Evolutionary conservation across 2,329 filamentous ascomycete genomes (phyloP).

Genomic region (Xylariaceae sp.): DNA sequence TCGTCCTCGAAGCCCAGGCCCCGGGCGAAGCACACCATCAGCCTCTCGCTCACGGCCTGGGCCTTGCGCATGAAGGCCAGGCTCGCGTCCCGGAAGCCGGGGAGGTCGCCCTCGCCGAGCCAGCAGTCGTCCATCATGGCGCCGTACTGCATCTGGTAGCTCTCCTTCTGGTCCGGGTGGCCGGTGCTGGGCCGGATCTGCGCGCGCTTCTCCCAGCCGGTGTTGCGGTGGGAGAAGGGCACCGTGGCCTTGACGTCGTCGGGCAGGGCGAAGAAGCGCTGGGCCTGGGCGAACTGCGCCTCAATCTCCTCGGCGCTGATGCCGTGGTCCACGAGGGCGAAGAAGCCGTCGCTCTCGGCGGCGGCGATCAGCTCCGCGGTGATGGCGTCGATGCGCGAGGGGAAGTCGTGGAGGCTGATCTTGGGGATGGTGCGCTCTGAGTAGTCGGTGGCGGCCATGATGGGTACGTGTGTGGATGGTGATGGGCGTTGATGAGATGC

Average conservation of each 20-base stretch:
- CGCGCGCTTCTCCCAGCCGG: constrained; percentile 56
- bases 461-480: too few species aligned
- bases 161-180: constrained; percentile 55
- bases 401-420: constrained; percentile 52
- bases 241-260: constrained; percentile 48
- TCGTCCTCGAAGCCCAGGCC: constrained; percentile 52
- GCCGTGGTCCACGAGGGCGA: constrained; percentile 52
- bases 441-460: constrained; percentile 34
- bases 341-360: constrained; percentile 58
- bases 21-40: constrained; percentile 56
- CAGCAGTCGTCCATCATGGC: constrained; percentile 47
- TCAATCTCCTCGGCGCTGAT: constrained; percentile 45
- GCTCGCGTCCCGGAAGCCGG: constrained; percentile 42
- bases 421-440: constrained; percentile 39
- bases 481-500: too few species aligned
- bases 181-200: constrained; percentile 59
- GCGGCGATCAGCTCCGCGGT: constrained; percentile 47
- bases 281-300: constrained; percentile 45
- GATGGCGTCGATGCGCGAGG: constrained; percentile 47
- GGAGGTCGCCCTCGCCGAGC: constrained; percentile 42
- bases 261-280: constrained; percentile 50
- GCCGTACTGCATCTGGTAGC: constrained; percentile 61
- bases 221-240: constrained; percentile 51
- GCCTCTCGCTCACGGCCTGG: constrained; percentile 48
- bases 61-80: constrained; percentile 51